Conservation (phyloP, 768 basidiomycete species). For the Boletus sensibilis region DNA sequence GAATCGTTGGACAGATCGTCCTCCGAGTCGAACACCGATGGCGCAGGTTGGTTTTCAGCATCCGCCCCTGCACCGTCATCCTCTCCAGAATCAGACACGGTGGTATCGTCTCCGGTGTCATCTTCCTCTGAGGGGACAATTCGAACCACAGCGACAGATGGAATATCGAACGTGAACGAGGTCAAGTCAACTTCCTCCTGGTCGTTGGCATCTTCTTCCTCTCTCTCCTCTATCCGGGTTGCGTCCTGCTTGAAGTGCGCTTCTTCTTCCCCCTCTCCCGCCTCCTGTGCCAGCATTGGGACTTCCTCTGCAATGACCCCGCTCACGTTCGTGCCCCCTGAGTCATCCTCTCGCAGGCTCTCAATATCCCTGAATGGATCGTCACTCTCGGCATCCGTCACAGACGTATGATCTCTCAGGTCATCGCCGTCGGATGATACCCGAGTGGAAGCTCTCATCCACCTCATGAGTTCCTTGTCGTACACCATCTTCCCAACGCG, state of each 20-base stretch:
- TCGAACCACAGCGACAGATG: conserved; percentile 51
- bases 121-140: conserved; percentile 44
- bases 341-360: conserved; percentile 69
- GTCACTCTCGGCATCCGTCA: conserved; percentile 57
- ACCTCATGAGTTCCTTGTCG: conserved; percentile 79
- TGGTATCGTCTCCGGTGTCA: conserved; percentile 40
- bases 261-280: conserved; percentile 16
- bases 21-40: conserved; percentile 31
- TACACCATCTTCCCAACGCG: conserved; percentile 86
- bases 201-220: conserved; percentile 47
- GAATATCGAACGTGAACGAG: conserved; percentile 71
- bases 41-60: conserved; percentile 8
- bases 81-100: conserved; percentile 37
- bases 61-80: conserved; percentile 17
- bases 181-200: conserved; percentile 66
- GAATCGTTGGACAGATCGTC: conserved; percentile 35
- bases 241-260: conserved; percentile 17
- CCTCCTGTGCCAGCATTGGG: conserved; percentile 10
- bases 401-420: conserved; percentile 29
- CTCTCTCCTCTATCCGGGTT: conserved; percentile 48
- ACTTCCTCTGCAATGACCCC: not conserved
- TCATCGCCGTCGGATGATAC: conserved; percentile 32
- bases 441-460: conserved; percentile 65
- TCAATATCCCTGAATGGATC: conserved; percentile 94
- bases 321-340: conserved; percentile 24